These are phyloP conservation scores for Hordeum vulgare DNA, from an alignment of 176 grass and related monocot species.

Conservation along the genomic window DNA sequence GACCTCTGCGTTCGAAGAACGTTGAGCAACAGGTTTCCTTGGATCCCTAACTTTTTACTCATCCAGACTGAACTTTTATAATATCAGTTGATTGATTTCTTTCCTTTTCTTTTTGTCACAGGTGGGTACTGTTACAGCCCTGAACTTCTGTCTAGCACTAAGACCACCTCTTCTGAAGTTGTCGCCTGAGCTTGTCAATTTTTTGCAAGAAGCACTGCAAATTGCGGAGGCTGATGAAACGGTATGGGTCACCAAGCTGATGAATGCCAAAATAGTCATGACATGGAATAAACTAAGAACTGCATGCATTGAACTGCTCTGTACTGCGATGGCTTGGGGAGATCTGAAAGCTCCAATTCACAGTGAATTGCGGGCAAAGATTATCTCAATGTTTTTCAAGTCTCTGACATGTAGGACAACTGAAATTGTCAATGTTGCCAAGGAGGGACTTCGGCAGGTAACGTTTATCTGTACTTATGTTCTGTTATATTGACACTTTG, in stretches of 20 bases:
- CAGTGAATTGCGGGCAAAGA: slow-evolving; percentile 81
- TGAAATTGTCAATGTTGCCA: slow-evolving; percentile 95
- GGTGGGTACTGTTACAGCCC: slow-evolving; percentile 94
- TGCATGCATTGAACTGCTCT: slow-evolving; percentile 95
- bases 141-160: slow-evolving; percentile 95
- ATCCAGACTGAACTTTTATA: neutral
- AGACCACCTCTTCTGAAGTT: slow-evolving; percentile 96
- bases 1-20: slow-evolving; percentile 77
- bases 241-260: slow-evolving; percentile 91
- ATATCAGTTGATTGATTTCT: slow-evolving; percentile 4
- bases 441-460: slow-evolving; percentile 98
- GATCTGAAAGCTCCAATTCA: slow-evolving; percentile 85
- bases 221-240: slow-evolving; percentile 99
- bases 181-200: slow-evolving; percentile 79
- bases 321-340: slow-evolving; percentile 98
- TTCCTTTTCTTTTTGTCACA: slow-evolving; percentile 27
- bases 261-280: slow-evolving; percentile 87
- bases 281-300: slow-evolving; percentile 95
- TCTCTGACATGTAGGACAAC: slow-evolving; percentile 87
- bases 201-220: slow-evolving; percentile 98
- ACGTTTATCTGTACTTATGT: neutral
- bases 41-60: neutral
- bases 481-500: slow-evolving; percentile 13
- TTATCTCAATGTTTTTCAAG: slow-evolving; percentile 99
- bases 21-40: slow-evolving; percentile 86